These are phyloP conservation scores for Lojkania enalia DNA, from an alignment of 2,329 filamentous ascomycete species.

Conservation along the genomic window DNA sequence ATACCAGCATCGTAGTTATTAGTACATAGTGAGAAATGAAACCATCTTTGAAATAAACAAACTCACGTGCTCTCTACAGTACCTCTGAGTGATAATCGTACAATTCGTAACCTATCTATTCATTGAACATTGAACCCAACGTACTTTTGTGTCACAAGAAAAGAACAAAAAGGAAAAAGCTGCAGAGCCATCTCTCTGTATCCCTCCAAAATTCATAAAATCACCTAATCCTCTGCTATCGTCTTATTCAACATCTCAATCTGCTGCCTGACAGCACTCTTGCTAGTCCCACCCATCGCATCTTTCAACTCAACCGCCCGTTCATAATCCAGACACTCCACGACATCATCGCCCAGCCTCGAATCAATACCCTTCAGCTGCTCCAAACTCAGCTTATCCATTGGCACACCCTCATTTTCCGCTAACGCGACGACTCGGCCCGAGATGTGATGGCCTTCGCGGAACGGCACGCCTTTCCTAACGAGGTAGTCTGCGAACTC, in stretches of 20 bases:
- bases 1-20: too few species aligned
- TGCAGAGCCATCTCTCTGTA: not conserved
- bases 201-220: too few species aligned
- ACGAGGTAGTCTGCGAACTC: slow-evolving; percentile 69
- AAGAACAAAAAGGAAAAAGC: not conserved
- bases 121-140: too few species aligned
- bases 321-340: slow-evolving; percentile 77
- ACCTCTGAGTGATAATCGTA: too few species aligned
- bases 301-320: slow-evolving; percentile 78
- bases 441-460: slow-evolving; percentile 78
- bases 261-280: slow-evolving; percentile 66
- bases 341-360: slow-evolving; percentile 72
- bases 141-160: slow-evolving; percentile 2
- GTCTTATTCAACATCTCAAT: slow-evolving; percentile 57
- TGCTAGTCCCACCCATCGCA: slow-evolving; percentile 78
- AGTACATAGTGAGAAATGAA: too few species aligned
- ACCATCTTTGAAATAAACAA: too few species aligned
- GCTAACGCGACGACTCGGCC: slow-evolving; percentile 73
- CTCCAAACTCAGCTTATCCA: slow-evolving; percentile 69
- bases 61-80: too few species aligned
- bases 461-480: slow-evolving; percentile 71
- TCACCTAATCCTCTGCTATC: slow-evolving; percentile 30
- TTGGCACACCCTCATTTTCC: slow-evolving; percentile 66
- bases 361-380: slow-evolving; percentile 69
- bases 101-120: too few species aligned